Evolutionary conservation across 2,329 filamentous ascomycete species (phyloP), one percentile per base, ranked within the genome.

Genomic region (Calycina marina): DNA sequence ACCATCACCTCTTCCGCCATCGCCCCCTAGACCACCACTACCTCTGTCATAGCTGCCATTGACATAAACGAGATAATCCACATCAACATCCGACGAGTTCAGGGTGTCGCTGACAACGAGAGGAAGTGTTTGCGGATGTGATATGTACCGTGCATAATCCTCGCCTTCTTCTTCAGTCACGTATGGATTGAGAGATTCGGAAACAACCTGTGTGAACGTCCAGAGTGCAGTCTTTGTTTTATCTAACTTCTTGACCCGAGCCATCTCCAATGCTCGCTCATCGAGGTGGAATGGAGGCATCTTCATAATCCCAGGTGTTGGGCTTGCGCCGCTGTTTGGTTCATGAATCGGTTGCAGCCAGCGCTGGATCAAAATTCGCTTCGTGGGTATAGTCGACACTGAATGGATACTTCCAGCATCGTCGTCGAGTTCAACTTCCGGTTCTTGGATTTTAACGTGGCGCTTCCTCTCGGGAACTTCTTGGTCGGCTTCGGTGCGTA

Each of bases 81-180:
- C 60, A 38, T 72, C 63, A 28, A 71, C 58, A 38, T 72, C 62
- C 6, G 66, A 63, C 0, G 74, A 72, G 12, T 14, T 16, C 3
- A 70, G 65, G 37, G 82, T 74, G 24, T 67, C 72, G 4, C 76
- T 79, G 1, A 82, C 67, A 0, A 90, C 83, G 2, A 98, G 67
- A 0, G 88, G 85, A 1, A 98, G 72, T 33, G 78, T 86, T 35
- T 93, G 76, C 2, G 90, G 86, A 49, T 98, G 90, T 29, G 70
- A 73, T 43, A 98, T 75, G 56, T 96, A 98, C 14, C 79, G 73
- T 37, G 76, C 69, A 53, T 98, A 98, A 52, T 96, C 90, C 28
- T 79, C 75, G 14, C 75, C 72, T 58, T 96, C 88, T 24, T 72
- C 67, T 5, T 67, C 58, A 5, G 71, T 79, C 22, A 98, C 82